Base-by-base conservation (phyloP, 495 filamentous ascomycete genomes). In the Penicillium paradoxum region DNA sequence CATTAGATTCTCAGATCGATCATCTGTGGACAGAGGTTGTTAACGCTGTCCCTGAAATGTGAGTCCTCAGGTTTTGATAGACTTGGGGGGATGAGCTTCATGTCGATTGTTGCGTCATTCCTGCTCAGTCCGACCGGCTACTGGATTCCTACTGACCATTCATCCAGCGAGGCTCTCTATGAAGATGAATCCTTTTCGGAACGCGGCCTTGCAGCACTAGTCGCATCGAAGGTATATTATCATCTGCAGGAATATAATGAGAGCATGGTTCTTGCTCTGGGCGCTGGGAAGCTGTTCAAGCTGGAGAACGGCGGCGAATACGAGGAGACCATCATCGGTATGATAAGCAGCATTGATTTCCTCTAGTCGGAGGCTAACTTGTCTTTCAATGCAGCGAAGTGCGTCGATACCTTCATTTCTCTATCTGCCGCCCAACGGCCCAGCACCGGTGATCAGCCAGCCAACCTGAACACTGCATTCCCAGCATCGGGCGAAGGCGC, bases 171-270 rank as follows among this genome's bases (percentile, higher is more conserved):
- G 79, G 91, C 89, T 42, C 83, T 99, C 32, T 97, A 95, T 71
- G 95, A 99, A 79, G 91, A 97, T 75, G 88, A 96, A 54, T 78
- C 79, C 45, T 99, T 99, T 62, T 87, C 93, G 14, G 87, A 99
- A 66, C 88, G 93, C 59, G 88, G 91, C 65, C 84, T 97, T 38
- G 95, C 95, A 49, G 92, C 95, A 49, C 78, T 99, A 25, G 91
- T 99, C 43, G 87, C 91, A 45, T 87, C 95, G 53, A 97, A 97
- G 77, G 90, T 97, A 57, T 99, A 97, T 73, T 99, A 97, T 67
- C 92, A 99, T 66, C 83, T 99, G 41, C 89, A 95, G 73, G 95
- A 95, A 72, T 97, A 97, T 74, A 91, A 97, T 65, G 93, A 97
- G 79, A 96, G 91, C 70, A 97, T 99, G 95, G 86, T 88, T 19